Evolutionary conservation across 2,329 filamentous ascomycete genomes (phyloP), one percentile per base, ranked within the genome.

Genomic region (Fusarium tuaranense): DNA sequence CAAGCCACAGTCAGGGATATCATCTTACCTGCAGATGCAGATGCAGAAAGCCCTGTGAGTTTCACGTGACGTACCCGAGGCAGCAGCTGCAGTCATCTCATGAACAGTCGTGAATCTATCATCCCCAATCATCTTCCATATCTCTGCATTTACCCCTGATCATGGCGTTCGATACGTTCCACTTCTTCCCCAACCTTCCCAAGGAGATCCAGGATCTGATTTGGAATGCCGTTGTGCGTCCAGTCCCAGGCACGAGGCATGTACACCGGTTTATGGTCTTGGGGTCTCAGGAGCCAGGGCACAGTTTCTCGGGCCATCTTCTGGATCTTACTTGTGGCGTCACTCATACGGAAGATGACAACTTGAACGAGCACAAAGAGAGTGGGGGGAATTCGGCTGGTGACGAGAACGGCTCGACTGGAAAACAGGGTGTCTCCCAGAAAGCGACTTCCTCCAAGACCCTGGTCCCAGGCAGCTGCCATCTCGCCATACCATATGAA

Each of bases 201-300:
- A 63, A 41, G 10, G 73, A 75, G 51, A 59, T 75, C 5, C 73
- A 66, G 14, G 38, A 63, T 1, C 5, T 68, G 1, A 68, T 75
- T 9, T 75, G 69, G 73, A 64, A 75, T 32, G 63, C 58, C 1
- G 73, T 64, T 3, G 48, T 73, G 9, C 69, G 72, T 9, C 69
- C 72, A 0, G 13, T 63, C 0, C 53, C 41, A 0, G 71, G 68
- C 3, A 25, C 30, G 7, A 44, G 69, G 2, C 67, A 75, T n/a
- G 67, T 75, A 4, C 72, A 75, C 32, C 55, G 66, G 44, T 75
- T 75, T 38, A 68, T 48, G 2, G 34, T 75, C 13, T 48, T 58
- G 8, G 60, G 63, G 20, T 60, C 63, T n/a, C 59, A 60, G n/a
- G 5, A 34, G 36, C 46, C 16, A 27, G 9, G n/a, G 4, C 25